phyloP scores from a whole-genome alignment of 768 basidiomycete genomes.

The Leccinum boreale region DNA sequence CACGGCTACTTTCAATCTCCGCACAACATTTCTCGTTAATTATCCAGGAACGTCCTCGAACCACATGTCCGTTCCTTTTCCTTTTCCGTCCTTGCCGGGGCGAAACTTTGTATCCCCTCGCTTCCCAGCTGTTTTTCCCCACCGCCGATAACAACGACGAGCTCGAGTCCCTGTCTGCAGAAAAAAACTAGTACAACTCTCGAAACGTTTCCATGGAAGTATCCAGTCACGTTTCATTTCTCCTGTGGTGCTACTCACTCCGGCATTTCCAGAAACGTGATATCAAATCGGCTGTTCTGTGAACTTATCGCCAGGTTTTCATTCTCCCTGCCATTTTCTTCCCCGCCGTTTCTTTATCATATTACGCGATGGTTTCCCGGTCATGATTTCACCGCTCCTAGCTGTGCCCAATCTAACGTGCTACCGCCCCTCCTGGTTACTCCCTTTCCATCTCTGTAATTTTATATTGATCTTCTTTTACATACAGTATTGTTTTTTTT shows the following conservation, averaged over 20 bases:
- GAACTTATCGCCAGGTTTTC: slow-evolving; percentile 27
- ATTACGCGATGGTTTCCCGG: slow-evolving; percentile 27
- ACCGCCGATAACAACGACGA: background rate
- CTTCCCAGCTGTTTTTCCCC: slow-evolving; percentile 9
- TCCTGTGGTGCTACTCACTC: slow-evolving; percentile 10
- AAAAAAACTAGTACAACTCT: background rate
- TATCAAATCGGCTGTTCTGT: slow-evolving; percentile 32
- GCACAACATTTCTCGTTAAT: slow-evolving; percentile 28
- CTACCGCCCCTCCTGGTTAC: slow-evolving; percentile 12
- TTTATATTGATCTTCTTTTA: slow-evolving; percentile 28
- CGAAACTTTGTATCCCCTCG: slow-evolving; percentile 15
- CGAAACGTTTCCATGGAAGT: slow-evolving; percentile 23
- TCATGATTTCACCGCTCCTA: slow-evolving; percentile 29
- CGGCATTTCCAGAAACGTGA: slow-evolving; percentile 31
- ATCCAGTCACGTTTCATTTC: slow-evolving; percentile 23
- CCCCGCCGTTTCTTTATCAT: slow-evolving; percentile 20
- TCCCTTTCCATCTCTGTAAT: slow-evolving; percentile 21
- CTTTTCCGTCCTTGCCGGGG: slow-evolving; percentile 20
- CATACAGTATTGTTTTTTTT: slow-evolving; percentile 24
- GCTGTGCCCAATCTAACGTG: slow-evolving; percentile 21
- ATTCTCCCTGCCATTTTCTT: slow-evolving; percentile 15
- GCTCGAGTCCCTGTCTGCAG: background rate
- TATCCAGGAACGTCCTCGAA: slow-evolving; percentile 33
- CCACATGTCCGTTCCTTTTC: slow-evolving; percentile 16
- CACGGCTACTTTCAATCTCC: slow-evolving; percentile 34